These are phyloP conservation scores for Candida montana DNA, from an alignment of 805 yeast genomes.

Conservation along the genomic window DNA sequence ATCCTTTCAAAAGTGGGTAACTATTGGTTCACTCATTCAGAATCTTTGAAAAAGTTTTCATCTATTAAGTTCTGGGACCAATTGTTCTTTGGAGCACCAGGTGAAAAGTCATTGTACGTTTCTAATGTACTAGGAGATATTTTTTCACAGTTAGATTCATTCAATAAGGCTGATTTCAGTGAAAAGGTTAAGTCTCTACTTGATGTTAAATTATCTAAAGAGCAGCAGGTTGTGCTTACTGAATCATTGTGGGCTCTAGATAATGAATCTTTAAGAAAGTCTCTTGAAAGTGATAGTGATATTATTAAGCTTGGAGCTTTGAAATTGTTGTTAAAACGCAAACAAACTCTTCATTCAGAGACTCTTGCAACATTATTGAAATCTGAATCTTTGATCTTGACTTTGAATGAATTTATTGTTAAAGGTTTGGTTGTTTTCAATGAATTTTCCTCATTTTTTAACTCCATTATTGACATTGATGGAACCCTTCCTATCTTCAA, in stretches of 20 bases:
- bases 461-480: conserved; percentile 5
- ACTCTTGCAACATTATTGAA: conserved; percentile 2
- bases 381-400: background rate
- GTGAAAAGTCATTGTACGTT: conserved; percentile 26
- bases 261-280: conserved; percentile 12
- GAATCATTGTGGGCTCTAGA: conserved; percentile 23
- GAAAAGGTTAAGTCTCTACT: conserved; percentile 4
- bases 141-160: conserved; percentile 26
- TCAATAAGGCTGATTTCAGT: conserved; percentile 14
- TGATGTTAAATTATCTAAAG: conserved; percentile 9
- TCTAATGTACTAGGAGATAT: conserved; percentile 33
- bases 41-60: conserved; percentile 14
- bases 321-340: conserved; percentile 13
- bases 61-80: conserved; percentile 26
- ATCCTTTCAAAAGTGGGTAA: conserved; percentile 43
- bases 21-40: conserved; percentile 24
- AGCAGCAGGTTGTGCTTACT: conserved; percentile 22
- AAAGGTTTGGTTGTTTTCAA: conserved; percentile 15
- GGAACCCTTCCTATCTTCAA: conserved; percentile 14
- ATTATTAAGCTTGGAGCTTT: conserved; percentile 13
- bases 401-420: conserved; percentile 10
- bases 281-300: conserved; percentile 1
- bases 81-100: conserved; percentile 14
- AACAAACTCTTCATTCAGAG: conserved; percentile 11
- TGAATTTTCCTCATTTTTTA: conserved; percentile 10